Percentiles rank a stretch among this genome's conserved stretches.
These are phyloP conservation scores for Irpex rosettiformis DNA, from an alignment of 1,284 basidiomycete species.

Conservation along the genomic window DNA sequence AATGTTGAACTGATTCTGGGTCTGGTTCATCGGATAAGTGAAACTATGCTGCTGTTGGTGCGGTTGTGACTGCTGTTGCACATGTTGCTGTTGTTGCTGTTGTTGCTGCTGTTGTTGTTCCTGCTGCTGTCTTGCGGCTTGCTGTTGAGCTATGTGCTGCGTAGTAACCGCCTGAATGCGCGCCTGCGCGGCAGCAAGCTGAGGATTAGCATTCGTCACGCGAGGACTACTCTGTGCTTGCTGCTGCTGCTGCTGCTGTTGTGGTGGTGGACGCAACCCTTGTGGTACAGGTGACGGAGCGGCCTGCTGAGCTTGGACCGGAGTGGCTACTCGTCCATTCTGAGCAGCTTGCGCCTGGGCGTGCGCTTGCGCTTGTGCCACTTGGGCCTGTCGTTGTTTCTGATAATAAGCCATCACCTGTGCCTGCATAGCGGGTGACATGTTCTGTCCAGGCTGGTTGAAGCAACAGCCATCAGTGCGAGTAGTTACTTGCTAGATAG, in stretches of 20 bases:
- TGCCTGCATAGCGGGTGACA: neutral
- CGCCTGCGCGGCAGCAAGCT: neutral
- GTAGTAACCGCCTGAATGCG: neutral
- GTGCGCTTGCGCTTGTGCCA: neutral
- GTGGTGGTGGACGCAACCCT: neutral
- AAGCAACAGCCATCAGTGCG: neutral
- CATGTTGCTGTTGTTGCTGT: neutral
- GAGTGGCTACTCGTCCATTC: neutral
- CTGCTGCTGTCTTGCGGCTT: constrained; percentile 10
- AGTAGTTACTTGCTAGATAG: too few relatives aligned
- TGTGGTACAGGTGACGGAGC: constrained; percentile 1
- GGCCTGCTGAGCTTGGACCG: constrained; percentile 4
- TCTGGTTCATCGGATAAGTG: neutral
- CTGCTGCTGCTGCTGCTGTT: constrained; percentile 1
- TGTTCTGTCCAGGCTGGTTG: neutral
- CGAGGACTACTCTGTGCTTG: neutral
- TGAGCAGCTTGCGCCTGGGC: constrained; percentile 2
- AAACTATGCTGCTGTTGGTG: constrained; percentile 8
- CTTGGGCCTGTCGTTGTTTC: neutral
- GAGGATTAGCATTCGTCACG: neutral
- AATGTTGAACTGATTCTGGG: neutral
- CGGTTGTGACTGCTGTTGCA: constrained; percentile 1
- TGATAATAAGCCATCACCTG: neutral
- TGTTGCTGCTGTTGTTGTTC: constrained; percentile 3
- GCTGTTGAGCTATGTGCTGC: constrained; percentile 6